These are phyloP conservation scores for Gossypioides kirkii DNA, from an alignment of 345 rosid genomes.

Conservation along the genomic window DNA sequence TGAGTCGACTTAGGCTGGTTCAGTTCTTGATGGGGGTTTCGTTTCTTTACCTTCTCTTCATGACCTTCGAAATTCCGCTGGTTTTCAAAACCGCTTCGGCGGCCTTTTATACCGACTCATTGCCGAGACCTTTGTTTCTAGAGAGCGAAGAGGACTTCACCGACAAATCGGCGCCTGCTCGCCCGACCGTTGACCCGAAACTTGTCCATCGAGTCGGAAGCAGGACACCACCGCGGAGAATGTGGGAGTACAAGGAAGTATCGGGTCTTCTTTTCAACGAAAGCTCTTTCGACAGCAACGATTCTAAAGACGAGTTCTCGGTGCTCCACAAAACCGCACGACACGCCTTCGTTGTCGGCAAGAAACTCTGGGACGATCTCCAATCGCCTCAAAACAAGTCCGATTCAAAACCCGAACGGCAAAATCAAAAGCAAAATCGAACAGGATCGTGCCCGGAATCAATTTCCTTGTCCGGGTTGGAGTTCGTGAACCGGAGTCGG, in stretches of 20 bases:
- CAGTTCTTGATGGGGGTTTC: conserved; percentile 35
- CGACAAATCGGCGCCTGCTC: conserved; percentile 13
- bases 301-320: conserved; percentile 40
- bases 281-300: conserved; percentile 28
- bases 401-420: conserved; percentile 1
- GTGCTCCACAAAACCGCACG: conserved; percentile 55
- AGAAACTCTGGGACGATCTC: conserved; percentile 49
- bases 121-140: conserved; percentile 31
- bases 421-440: conserved; percentile 13
- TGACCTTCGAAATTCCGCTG: conserved; percentile 43
- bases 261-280: conserved; percentile 49
- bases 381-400: conserved; percentile 24
- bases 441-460: conserved; percentile 55
- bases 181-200: neutral
- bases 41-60: conserved; percentile 39
- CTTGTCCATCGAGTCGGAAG: neutral
- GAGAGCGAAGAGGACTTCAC: conserved; percentile 18
- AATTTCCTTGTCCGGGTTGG: conserved; percentile 41
- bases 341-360: conserved; percentile 58
- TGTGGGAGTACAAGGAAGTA: conserved; percentile 29
- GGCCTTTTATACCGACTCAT: conserved; percentile 25
- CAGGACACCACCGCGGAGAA: conserved; percentile 20
- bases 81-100: conserved; percentile 29
- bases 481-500: conserved; percentile 39
- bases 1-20: conserved; percentile 36